Conservation (phyloP, 2,329 filamentous ascomycete genomes). For the Plectosphaerella sp. region DNA sequence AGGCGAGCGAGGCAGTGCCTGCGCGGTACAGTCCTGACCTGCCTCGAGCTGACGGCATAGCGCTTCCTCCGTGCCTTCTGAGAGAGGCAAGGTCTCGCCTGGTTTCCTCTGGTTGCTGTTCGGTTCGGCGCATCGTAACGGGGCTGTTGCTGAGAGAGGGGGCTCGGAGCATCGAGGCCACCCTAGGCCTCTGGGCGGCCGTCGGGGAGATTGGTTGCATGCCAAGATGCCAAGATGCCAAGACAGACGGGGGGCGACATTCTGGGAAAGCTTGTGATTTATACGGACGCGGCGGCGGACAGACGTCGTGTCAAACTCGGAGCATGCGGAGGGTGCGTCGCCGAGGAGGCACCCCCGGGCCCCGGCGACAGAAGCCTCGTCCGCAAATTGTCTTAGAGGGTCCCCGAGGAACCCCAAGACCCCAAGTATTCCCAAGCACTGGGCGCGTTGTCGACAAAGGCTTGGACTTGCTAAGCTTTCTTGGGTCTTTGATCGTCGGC, state of each 20-base stretch:
- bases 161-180: background rate
- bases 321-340: background rate
- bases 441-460: background rate
- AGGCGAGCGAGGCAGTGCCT: background rate
- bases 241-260: background rate
- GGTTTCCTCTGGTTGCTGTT: too few relatives aligned
- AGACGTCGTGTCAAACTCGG: background rate
- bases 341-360: background rate
- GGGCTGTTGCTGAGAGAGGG: background rate
- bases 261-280: background rate
- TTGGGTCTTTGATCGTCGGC: background rate
- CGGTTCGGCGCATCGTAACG: background rate
- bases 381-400: background rate
- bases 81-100: background rate
- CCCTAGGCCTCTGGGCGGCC: background rate
- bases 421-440: background rate
- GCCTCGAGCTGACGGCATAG: background rate
- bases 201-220: background rate
- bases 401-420: too few relatives aligned
- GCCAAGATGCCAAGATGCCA: background rate
- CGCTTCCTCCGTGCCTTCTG: background rate
- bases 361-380: background rate
- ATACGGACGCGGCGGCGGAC: background rate
- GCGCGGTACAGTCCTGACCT: background rate
- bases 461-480: slow-evolving; percentile 1